Percentiles rank a stretch among this genome's conserved stretches.
Conservation (phyloP, 352 stramenopile genomes). For the Aphanomyces stellatus region DNA sequence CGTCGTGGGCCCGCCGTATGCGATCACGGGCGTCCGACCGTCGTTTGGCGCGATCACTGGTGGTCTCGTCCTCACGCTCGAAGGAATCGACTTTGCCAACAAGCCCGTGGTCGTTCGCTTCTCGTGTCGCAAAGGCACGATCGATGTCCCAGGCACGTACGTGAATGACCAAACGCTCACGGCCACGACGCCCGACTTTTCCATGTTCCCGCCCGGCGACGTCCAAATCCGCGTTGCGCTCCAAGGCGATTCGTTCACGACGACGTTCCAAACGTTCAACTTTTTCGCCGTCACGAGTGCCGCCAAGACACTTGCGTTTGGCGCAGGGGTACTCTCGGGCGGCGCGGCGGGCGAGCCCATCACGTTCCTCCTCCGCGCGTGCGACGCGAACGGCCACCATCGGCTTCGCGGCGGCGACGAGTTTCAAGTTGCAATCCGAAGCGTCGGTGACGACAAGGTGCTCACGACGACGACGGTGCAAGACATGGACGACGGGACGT, state of each 20-base stretch:
- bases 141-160: slow-evolving; percentile 85
- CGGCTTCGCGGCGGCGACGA: slow-evolving; percentile 90
- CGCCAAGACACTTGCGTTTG: slow-evolving; percentile 87
- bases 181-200: slow-evolving; percentile 87
- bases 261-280: slow-evolving; percentile 86
- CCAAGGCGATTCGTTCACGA: slow-evolving; percentile 91
- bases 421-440: slow-evolving; percentile 70
- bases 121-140: slow-evolving; percentile 80
- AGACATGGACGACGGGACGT: slow-evolving; percentile 90
- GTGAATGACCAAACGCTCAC: slow-evolving; percentile 85
- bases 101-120: slow-evolving; percentile 82
- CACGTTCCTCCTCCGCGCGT: slow-evolving; percentile 75
- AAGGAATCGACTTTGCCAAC: slow-evolving; percentile 90
- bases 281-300: slow-evolving; percentile 92
- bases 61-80: slow-evolving; percentile 72
- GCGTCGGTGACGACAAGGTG: slow-evolving; percentile 38
- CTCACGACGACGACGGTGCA: slow-evolving; percentile 42
- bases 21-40: slow-evolving; percentile 85
- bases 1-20: slow-evolving; percentile 94
- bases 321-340: slow-evolving; percentile 84
- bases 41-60: slow-evolving; percentile 90
- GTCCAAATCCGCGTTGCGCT: slow-evolving; percentile 87
- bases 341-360: slow-evolving; percentile 63
- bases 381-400: slow-evolving; percentile 68
- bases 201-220: slow-evolving; percentile 75